These are phyloP conservation scores for Pneumocystis wakefieldiae DNA, from an alignment of 1,139 yeast species.

Conservation along the genomic window DNA sequence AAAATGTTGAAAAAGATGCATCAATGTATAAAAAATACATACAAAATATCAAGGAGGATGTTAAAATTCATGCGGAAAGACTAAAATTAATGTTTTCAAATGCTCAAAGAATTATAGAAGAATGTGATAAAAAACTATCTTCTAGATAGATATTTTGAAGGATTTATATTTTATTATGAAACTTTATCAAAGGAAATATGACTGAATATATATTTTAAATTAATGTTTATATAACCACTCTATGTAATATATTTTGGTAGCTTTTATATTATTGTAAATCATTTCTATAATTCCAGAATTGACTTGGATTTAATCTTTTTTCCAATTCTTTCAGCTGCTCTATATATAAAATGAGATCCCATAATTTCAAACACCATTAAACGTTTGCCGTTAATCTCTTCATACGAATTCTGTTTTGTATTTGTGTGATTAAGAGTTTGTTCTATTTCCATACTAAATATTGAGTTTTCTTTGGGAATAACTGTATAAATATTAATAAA, in stretches of 20 bases:
- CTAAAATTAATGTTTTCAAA: neutral
- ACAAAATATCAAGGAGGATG: neutral
- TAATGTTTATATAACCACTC: neutral
- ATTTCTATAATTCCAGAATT: constrained; percentile 9
- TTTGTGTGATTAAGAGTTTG: neutral
- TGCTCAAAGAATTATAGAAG: neutral
- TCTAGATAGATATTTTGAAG: neutral
- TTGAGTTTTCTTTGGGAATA: constrained; percentile 16
- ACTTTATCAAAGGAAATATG: neutral
- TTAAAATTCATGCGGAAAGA: neutral
- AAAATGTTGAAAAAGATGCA: neutral
- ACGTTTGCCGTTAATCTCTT: constrained; percentile 14
- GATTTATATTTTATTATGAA: neutral
- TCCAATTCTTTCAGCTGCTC: constrained; percentile 71
- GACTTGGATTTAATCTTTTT: constrained; percentile 50
- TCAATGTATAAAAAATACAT: neutral
- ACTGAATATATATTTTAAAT: too few species aligned
- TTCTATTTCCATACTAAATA: constrained; percentile 16
- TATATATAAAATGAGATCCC: constrained; percentile 64
- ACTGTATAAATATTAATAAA: constrained; percentile 2
- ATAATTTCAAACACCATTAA: constrained; percentile 45
- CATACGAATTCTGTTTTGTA: neutral
- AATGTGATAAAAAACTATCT: neutral
- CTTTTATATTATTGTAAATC: neutral
- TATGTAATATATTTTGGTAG: neutral